A percentile compares a stretch with the other conserved stretches of the same genome.
phyloP scores from a whole-genome alignment of 257 asterid genomes.

The Verbena officinalis region DNA sequence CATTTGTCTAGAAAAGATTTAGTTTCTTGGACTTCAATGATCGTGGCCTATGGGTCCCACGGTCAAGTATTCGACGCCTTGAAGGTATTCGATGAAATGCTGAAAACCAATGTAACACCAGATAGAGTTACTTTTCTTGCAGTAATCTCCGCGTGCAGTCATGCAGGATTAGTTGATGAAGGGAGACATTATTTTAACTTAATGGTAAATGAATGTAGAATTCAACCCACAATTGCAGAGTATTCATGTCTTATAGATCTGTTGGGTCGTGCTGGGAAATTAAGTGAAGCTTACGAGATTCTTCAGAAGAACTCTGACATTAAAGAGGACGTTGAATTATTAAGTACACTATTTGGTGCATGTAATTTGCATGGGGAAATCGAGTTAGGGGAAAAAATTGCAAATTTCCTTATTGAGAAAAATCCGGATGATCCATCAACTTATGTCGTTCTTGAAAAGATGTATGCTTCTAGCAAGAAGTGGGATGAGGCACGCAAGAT shows the following conservation, averaged over 20 bases:
- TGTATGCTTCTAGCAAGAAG: constrained; percentile 55
- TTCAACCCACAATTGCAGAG: constrained; percentile 65
- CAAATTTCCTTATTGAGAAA: constrained; percentile 51
- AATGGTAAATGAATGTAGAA: constrained; percentile 49
- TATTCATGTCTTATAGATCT: constrained; percentile 77
- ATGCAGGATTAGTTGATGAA: constrained; percentile 72
- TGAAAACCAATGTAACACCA: constrained; percentile 47
- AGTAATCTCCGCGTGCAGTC: constrained; percentile 84
- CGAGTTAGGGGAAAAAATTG: constrained; percentile 63
- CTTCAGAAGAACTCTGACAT: constrained; percentile 44
- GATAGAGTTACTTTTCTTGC: constrained; percentile 79
- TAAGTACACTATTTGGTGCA: constrained; percentile 68
- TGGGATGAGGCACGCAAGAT: constrained; percentile 62
- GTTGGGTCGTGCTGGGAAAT: constrained; percentile 70
- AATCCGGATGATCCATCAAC: constrained; percentile 56
- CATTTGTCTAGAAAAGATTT: constrained; percentile 55
- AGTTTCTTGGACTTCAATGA: constrained; percentile 87
- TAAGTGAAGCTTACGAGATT: constrained; percentile 61
- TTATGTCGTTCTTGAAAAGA: constrained; percentile 62
- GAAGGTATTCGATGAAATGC: constrained; percentile 60
- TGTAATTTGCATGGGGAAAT: constrained; percentile 60
- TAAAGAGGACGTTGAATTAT: constrained; percentile 54
- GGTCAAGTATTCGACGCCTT: constrained; percentile 68
- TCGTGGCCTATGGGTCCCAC: constrained; percentile 75
- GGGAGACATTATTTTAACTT: constrained; percentile 52